Evolutionary conservation across 2,329 filamentous ascomycete genomes (phyloP), one percentile per base, ranked within the genome.

Genomic region (Cercospora sp.): DNA sequence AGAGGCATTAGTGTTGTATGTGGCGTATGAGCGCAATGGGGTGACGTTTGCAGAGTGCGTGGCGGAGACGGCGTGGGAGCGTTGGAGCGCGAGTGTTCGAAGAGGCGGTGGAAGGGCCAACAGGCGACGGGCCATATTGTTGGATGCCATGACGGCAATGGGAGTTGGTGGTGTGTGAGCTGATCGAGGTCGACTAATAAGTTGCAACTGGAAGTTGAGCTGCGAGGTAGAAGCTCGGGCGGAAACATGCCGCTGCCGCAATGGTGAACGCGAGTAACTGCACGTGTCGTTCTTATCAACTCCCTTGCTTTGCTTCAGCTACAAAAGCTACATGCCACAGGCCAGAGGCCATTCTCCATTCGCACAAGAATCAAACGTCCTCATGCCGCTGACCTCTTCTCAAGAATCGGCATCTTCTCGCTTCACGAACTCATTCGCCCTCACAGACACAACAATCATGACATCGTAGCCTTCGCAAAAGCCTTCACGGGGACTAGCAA

Each of bases 1-100:
- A 51, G 42, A 64, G 45, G 66, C 57, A 30, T 72, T 72, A 36
- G 71, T 69, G 60, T 73, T 73, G 71, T 72, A 73, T 1, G 70
- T 72, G 23, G 71, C 70, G 62, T 69, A 69, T 1, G 60, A 45
- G 59, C 65, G 61, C 13, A 42, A 26, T 20, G 53, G n/a, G 16
- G 31, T 1, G 30, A 45, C 26, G 16, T 28, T 6, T 8, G 33
- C 12, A 8, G n/a, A 18, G n/a, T 18, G 31, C n/a, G 40, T 57
- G 28, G 36, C 23, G 48, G 36, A 13, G 30, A 58, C 26, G 40
- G 48, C 28, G n/a, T 68, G 62, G 9, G 61, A 48, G 42, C 57
- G 28, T 12, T 63, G 60, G 8, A 71, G 31, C 2, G 69, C 69
- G n/a, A 67, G 13, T 20, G 48, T 55, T 31, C 69, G 62, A 18